Evolutionary conservation across 257 asterid species (phyloP).

Genomic region (Ehretia macrophylla): DNA sequence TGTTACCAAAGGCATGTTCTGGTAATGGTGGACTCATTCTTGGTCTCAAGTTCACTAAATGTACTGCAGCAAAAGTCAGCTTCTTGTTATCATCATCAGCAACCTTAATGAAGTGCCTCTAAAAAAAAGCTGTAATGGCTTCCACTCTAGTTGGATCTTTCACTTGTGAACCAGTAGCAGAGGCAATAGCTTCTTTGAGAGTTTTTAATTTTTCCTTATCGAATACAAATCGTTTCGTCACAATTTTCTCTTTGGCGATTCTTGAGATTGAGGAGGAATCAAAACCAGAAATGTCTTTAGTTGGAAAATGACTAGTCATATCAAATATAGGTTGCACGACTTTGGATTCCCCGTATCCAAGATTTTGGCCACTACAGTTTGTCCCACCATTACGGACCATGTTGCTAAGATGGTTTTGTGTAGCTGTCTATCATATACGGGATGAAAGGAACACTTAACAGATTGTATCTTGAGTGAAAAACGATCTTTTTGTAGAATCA

Average conservation of each 20-base stretch:
- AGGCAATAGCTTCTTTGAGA: conserved; percentile 13
- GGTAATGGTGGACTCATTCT: conserved; percentile 20
- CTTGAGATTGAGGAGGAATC: conserved; percentile 8
- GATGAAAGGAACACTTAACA: too few species aligned
- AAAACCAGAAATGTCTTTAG: conserved; percentile 18
- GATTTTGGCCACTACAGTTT: too few species aligned
- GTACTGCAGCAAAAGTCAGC: conserved; percentile 10
- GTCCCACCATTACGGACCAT: too few species aligned
- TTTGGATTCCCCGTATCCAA: too few species aligned
- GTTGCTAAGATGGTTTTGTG: too few species aligned
- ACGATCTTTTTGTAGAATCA: too few species aligned
- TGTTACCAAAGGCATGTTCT: conserved; percentile 27
- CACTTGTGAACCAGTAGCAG: conserved; percentile 5
- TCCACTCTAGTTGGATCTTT: conserved; percentile 46
- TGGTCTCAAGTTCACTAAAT: conserved; percentile 29
- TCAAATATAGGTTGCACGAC: conserved; percentile 9
- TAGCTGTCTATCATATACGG: too few species aligned
- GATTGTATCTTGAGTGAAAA: too few species aligned
- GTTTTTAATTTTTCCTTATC: conserved; percentile 21
- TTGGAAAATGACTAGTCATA: conserved; percentile 23
- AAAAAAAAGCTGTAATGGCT: conserved; percentile 36
- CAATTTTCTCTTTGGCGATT: conserved; percentile 13
- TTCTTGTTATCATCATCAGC: not conserved
- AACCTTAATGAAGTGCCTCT: conserved; percentile 23
- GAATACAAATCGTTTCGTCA: conserved; percentile 29